These are phyloP conservation scores for Smallanthus sonchifolius DNA, from an alignment of 129 eudicot species.

Conservation along the genomic window DNA sequence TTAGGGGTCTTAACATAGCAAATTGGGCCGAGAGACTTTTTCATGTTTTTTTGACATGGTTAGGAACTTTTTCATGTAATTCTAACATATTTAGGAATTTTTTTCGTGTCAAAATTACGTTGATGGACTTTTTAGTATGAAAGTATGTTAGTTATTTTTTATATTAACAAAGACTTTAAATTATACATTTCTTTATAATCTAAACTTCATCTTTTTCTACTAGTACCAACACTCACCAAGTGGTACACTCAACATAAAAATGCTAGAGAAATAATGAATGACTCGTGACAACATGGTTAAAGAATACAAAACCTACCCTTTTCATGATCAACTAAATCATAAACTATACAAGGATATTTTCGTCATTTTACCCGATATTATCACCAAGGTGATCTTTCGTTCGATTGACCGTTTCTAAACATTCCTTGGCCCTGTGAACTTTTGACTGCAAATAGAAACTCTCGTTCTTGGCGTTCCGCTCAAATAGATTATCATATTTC, in stretches of 20 bases:
- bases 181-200: background rate
- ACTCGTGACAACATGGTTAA: background rate
- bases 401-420: constrained; percentile 48
- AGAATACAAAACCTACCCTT: background rate
- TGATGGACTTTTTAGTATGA: no score
- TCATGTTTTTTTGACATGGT: no score
- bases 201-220: background rate
- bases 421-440: constrained; percentile 75
- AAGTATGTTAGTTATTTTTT: no score
- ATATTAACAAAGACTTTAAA: no score
- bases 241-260: background rate
- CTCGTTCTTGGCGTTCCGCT: constrained; percentile 56
- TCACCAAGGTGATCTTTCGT: constrained; percentile 30
- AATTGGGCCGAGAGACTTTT: no score
- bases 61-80: no score
- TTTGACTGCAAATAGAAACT: constrained; percentile 81
- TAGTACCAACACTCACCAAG: background rate
- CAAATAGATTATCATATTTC: constrained; percentile 60
- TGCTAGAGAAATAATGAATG: background rate
- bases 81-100: no score
- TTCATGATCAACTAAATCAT: background rate
- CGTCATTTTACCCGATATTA: constrained; percentile 5
- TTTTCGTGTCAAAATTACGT: no score
- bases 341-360: background rate
- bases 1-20: no score